phyloP scores from a whole-genome alignment of 345 rosid genomes.

The Pistacia atlantica region DNA sequence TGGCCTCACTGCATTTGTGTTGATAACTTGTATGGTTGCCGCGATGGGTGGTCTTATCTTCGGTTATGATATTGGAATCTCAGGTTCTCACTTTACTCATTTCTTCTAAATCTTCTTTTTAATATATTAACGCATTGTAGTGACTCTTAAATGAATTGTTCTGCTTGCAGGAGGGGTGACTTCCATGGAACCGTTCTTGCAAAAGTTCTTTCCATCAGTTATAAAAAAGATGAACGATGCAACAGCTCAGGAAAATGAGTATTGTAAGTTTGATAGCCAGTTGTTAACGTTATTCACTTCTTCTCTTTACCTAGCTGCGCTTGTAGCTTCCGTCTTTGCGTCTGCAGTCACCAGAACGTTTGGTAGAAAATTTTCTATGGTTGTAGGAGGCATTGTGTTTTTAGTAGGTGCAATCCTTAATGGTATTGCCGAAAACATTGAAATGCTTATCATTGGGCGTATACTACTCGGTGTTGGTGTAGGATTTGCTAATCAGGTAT shows the following conservation, averaged over 20 bases:
- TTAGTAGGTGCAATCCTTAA: conserved; percentile 62
- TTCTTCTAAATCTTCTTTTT: neutral
- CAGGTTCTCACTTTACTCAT: conserved; percentile 36
- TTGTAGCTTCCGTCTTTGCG: conserved; percentile 67
- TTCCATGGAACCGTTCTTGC: conserved; percentile 67
- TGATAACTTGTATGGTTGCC: conserved; percentile 66
- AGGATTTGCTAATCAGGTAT: conserved; percentile 85
- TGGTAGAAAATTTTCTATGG: conserved; percentile 75
- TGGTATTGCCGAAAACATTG: conserved; percentile 54
- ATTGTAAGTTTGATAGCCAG: conserved; percentile 77
- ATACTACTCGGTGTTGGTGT: conserved; percentile 76
- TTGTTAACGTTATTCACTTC: conserved; percentile 73
- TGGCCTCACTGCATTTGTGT: conserved; percentile 56
- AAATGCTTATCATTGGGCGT: conserved; percentile 66
- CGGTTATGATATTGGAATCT: conserved; percentile 84
- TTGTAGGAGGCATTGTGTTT: conserved; percentile 59
- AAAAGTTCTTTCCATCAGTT: conserved; percentile 64
- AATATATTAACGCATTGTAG: neutral
- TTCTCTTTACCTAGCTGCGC: conserved; percentile 75
- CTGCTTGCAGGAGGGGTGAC: conserved; percentile 69
- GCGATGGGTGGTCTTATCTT: conserved; percentile 88
- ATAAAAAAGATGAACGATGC: conserved; percentile 28
- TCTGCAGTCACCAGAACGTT: conserved; percentile 51
- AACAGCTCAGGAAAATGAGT: conserved; percentile 42
- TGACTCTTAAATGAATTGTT: too few species aligned